Evolutionary conservation across 208 protist species (phyloP), one percentile per base, ranked within the genome.

Genomic region (Naegleria gruberi): DNA sequence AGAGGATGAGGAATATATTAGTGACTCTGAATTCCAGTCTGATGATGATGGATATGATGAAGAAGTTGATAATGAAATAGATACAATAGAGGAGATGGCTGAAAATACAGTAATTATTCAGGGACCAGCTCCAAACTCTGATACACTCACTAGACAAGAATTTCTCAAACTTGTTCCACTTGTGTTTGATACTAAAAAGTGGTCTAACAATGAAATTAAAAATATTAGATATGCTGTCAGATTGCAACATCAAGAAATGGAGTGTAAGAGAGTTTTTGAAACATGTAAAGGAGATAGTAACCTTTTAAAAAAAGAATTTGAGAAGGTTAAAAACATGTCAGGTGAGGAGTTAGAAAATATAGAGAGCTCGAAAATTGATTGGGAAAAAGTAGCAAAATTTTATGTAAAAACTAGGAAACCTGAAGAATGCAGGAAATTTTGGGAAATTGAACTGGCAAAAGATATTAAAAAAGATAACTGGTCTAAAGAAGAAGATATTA

Each of bases 401-500:
- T 57, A 90, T 44, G 74, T 92, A 87, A 40, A 41, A 47, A n/a
- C 47, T 12, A 57, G 91, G 47, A 90, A 82, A 37, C 90, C 93
- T 45, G 41, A 91, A 41, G 93, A 94, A 65, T 93, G 91, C 37
- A 81, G 93, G 65, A 82, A 92, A 3, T 82, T 92, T 8, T 95
- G 93, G 93, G 84, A 87, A 8, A 92, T 93, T 23, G n/a, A 84
- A 34, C 77, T 92, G 15, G 43, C 88, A 82, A 90, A 89, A 2
- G 5, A 40, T 3, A 92, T 94, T 44, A 92, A 94, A 37, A 90
- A 91, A 26, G 17, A 42, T 41, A 82, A 55, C 40, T 94, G 90
- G 77, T 92, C 92, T 0, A 93, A 93, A 45, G 90, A 91, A 30
- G 93, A 95, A 34, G 93, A 95, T 57, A 73, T 90, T 37, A 34